A percentile compares a stretch with the other conserved stretches of the same genome.
Conservation (phyloP, 2,329 filamentous ascomycete species). For the Epichloe gansuensis region DNA sequence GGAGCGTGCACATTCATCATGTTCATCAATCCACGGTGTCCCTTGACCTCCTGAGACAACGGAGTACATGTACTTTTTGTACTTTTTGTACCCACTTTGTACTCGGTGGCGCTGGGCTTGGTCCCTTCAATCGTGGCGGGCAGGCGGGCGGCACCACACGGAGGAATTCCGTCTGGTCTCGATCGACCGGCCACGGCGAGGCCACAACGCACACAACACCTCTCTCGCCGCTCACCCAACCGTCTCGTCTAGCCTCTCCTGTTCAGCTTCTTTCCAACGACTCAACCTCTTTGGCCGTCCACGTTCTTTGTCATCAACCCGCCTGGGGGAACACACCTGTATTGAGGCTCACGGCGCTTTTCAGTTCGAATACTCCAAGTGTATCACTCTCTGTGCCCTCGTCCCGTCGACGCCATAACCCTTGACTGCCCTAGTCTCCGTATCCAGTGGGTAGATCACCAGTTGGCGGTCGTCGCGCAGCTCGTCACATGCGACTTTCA, state of each 20-base stretch:
- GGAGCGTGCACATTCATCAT: too few species aligned
- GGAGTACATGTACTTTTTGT: too few species aligned
- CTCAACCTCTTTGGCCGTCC: background rate
- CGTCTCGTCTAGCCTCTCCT: background rate
- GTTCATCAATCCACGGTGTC: too few species aligned
- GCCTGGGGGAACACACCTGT: background rate
- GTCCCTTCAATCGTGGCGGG: background rate
- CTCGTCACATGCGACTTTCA: background rate
- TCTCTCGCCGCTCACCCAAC: background rate
- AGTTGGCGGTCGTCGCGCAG: background rate
- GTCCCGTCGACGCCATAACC: background rate
- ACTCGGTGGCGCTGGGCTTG: background rate
- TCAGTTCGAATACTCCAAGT: background rate
- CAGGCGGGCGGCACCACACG: background rate
- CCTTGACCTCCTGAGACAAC: too few species aligned
- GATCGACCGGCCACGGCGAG: background rate
- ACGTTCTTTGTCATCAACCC: background rate
- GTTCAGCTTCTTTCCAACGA: background rate
- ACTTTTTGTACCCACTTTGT: too few species aligned
- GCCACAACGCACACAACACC: conserved; percentile 2
- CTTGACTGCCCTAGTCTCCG: background rate
- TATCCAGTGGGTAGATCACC: background rate
- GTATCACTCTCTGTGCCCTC: background rate
- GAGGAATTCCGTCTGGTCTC: background rate
- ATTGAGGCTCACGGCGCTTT: background rate